phyloP scores from a whole-genome alignment of 1,284 basidiomycete genomes.

The Cystobasidium sp. region DNA sequence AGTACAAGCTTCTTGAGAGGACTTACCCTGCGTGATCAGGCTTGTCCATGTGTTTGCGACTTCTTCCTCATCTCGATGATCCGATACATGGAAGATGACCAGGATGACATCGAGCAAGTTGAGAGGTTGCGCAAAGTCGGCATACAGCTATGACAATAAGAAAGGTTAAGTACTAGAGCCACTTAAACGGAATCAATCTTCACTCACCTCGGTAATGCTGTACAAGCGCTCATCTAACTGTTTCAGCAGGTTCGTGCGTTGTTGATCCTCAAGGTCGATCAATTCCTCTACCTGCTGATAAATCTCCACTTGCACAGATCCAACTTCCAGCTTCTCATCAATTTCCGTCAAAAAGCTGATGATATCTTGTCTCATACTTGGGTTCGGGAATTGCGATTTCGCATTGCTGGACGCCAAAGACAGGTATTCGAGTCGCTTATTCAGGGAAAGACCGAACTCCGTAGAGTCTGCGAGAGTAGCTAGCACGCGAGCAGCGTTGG shows the following conservation, averaged over 20 bases:
- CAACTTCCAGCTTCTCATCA: slow-evolving; percentile 96
- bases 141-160: slow-evolving; percentile 72
- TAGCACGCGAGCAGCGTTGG: slow-evolving; percentile 85
- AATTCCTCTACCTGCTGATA: slow-evolving; percentile 58
- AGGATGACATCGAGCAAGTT: slow-evolving; percentile 83
- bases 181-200: not conserved
- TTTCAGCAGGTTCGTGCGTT: slow-evolving; percentile 67
- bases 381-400: slow-evolving; percentile 80
- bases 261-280: slow-evolving; percentile 57
- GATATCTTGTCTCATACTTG: slow-evolving; percentile 69
- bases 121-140: slow-evolving; percentile 84
- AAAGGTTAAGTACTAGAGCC: not conserved
- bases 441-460: slow-evolving; percentile 67
- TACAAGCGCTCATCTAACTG: slow-evolving; percentile 62
- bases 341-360: slow-evolving; percentile 89
- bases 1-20: slow-evolving; percentile 30
- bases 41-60: slow-evolving; percentile 85
- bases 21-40: slow-evolving; percentile 77
- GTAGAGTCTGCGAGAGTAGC: slow-evolving; percentile 83
- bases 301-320: slow-evolving; percentile 91
- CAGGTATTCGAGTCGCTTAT: slow-evolving; percentile 80
- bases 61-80: slow-evolving; percentile 81
- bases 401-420: slow-evolving; percentile 93
- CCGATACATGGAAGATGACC: slow-evolving; percentile 89
- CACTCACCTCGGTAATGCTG: slow-evolving; percentile 61